A percentile compares a stretch with the other conserved stretches of the same genome.
Evolutionary conservation across 2,329 filamentous ascomycete genomes (phyloP).

Genomic region (Aureobasidium vineae): DNA sequence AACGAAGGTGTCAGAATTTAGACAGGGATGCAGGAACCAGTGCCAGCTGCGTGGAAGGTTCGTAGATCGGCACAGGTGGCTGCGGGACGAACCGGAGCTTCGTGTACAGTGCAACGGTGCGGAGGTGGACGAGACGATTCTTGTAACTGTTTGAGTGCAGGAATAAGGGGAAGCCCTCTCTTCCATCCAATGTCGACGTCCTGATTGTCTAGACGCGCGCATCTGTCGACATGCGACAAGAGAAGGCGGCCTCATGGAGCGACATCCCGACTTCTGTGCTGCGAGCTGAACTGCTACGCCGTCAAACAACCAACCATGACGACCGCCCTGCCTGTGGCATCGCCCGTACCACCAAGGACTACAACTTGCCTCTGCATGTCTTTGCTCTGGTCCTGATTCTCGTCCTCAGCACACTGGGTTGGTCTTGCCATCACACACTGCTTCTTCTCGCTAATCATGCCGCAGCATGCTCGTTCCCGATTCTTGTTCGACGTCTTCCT

Average conservation of each 20-base stretch:
- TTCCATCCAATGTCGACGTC: conserved; percentile 17
- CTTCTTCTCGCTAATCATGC: conserved; percentile 3
- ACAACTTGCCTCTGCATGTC: conserved; percentile 58
- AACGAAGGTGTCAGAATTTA: not conserved
- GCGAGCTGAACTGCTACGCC: conserved; percentile 50
- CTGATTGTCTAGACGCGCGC: conserved; percentile 6
- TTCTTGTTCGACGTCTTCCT: conserved; percentile 60
- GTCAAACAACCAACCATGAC: conserved; percentile 45
- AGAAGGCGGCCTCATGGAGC: conserved; percentile 34
- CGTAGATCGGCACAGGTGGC: conserved; percentile 11
- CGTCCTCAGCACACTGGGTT: conserved; percentile 54
- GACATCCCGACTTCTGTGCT: conserved; percentile 47
- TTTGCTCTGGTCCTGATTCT: conserved; percentile 59
- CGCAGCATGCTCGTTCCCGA: conserved; percentile 60
- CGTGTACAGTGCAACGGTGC: conserved; percentile 7
- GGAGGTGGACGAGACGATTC: conserved; percentile 4
- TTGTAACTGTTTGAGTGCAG: conserved; percentile 1
- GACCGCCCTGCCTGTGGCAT: conserved; percentile 54
- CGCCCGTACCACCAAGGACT: conserved; percentile 46
- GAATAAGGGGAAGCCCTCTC: not conserved
- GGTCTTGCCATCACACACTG: conserved; percentile 27
- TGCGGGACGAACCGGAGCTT: conserved; percentile 8
- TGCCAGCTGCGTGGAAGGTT: conserved; percentile 2
- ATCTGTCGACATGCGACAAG: conserved; percentile 24
- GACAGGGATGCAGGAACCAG: not conserved